Evolutionary conservation across 2,329 filamentous ascomycete species (phyloP).

Genomic region (Talaromyces funiculosus): DNA sequence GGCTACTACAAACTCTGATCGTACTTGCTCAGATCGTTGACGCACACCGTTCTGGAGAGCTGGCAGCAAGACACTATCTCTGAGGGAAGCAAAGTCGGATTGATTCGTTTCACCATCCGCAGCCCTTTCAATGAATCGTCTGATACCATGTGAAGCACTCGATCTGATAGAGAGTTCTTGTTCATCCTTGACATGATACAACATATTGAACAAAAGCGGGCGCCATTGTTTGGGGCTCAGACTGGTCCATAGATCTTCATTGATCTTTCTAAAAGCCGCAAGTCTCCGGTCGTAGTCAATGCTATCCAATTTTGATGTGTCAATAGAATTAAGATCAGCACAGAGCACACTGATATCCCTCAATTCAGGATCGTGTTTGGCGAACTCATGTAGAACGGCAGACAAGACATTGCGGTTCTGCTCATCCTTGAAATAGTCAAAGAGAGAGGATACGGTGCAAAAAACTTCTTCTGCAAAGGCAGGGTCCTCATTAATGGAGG

Average conservation of each 20-base stretch:
- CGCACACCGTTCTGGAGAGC: conserved; percentile 70
- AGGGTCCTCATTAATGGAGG: conserved; percentile 51
- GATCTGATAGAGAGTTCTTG: conserved; percentile 82
- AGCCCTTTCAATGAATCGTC: conserved; percentile 66
- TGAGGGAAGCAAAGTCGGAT: conserved; percentile 51
- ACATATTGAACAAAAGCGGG: conserved; percentile 79
- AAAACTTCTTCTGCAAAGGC: conserved; percentile 63
- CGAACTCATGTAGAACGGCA: conserved; percentile 65
- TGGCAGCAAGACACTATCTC: conserved; percentile 64
- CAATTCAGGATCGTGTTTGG: conserved; percentile 57
- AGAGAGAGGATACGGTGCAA: conserved; percentile 70
- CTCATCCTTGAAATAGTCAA: conserved; percentile 83
- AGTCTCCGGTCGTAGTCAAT: conserved; percentile 82
- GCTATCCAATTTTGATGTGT: conserved; percentile 67
- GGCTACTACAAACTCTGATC: conserved; percentile 73
- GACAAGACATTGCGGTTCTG: conserved; percentile 69
- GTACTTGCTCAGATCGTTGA: conserved; percentile 75
- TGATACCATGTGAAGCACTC: conserved; percentile 76
- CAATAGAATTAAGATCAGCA: conserved; percentile 73
- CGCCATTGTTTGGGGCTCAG: conserved; percentile 74
- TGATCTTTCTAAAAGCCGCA: conserved; percentile 67
- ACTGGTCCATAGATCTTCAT: conserved; percentile 52
- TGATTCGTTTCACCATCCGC: conserved; percentile 41
- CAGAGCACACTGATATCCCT: conserved; percentile 64
- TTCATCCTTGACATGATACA: conserved; percentile 78